A percentile compares a stretch with the other conserved stretches of the same genome.
phyloP scores from a whole-genome alignment of 371 early-diverging fungal genomes.

The Mucor lusitanicus region DNA sequence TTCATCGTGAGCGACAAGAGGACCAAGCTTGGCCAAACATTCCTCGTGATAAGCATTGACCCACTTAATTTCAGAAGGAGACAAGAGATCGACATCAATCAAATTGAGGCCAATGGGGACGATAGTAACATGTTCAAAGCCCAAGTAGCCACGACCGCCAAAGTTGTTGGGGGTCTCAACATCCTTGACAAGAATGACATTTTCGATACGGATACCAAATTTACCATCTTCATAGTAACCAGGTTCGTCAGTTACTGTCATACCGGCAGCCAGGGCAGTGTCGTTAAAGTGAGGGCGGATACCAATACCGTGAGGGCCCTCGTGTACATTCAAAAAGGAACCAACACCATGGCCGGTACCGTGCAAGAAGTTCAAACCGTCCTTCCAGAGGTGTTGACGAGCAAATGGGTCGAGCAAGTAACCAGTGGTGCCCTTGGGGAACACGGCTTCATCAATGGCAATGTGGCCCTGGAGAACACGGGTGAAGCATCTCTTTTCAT shows the following conservation, averaged over 20 bases:
- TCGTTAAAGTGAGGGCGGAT: constrained; percentile 74
- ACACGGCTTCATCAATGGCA: constrained; percentile 83
- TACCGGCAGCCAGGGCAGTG: constrained; percentile 75
- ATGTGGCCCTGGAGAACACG: constrained; percentile 98
- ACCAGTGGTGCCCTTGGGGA: constrained; percentile 85
- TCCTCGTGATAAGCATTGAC: constrained; percentile 83
- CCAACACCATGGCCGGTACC: constrained; percentile 99
- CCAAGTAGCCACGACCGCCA: constrained; percentile 78
- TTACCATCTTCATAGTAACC: constrained; percentile 97
- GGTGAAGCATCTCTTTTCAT: constrained; percentile 94
- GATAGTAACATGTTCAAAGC: constrained; percentile 91
- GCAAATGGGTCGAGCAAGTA: constrained; percentile 91
- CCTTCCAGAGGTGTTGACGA: constrained; percentile 89
- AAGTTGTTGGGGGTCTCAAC: constrained; percentile 76
- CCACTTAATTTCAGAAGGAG: constrained; percentile 78
- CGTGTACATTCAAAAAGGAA: constrained; percentile 97
- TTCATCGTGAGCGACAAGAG: constrained; percentile 67
- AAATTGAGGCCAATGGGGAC: constrained; percentile 81
- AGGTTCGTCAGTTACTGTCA: constrained; percentile 96
- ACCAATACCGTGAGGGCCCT: constrained; percentile 97
- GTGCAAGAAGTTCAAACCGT: constrained; percentile 97
- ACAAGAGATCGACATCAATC: constrained; percentile 70
- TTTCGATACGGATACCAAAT: constrained; percentile 99
- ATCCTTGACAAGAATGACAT: constrained; percentile 75
- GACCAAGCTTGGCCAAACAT: constrained; percentile 74